These are phyloP conservation scores for Gnomoniopsis smithogilvyi DNA, from an alignment of 2,329 filamentous ascomycete species.

Conservation along the genomic window DNA sequence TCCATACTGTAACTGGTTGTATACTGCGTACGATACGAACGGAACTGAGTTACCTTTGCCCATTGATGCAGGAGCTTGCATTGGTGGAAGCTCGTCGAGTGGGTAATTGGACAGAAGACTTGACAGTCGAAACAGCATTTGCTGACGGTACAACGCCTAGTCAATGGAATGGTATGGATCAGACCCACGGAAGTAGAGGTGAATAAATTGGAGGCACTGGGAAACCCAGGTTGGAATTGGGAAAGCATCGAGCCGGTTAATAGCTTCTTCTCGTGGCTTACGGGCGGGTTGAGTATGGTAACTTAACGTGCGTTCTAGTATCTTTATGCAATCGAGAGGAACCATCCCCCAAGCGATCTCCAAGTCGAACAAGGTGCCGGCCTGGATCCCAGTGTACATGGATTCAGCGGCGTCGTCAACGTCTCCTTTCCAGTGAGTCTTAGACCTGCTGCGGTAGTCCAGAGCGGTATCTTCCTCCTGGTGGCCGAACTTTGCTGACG, in stretches of 20 bases:
- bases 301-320: neutral
- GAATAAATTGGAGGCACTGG: conserved; percentile 20
- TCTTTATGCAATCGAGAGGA: conserved; percentile 21
- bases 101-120: too few relatives aligned
- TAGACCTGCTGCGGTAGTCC: too few relatives aligned
- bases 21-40: conserved; percentile 20
- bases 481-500: neutral
- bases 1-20: conserved; percentile 22
- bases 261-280: neutral
- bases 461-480: neutral
- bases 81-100: conserved; percentile 26
- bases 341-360: conserved; percentile 19
- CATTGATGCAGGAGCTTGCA: conserved; percentile 23
- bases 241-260: conserved; percentile 9
- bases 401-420: conserved; percentile 20
- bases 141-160: conserved; percentile 5
- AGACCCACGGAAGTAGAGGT: conserved; percentile 22
- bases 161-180: conserved; percentile 25
- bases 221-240: conserved; percentile 18
- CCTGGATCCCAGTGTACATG: conserved; percentile 11
- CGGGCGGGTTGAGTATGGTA: neutral
- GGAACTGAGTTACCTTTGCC: conserved; percentile 15
- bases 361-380: conserved; percentile 21
- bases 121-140: neutral
- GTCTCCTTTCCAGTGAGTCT: conserved; percentile 22